A percentile compares a stretch with the other conserved stretches of the same genome.
Conservation (phyloP, 371 early-diverging fungal species). For the Fennellomyces sp. region DNA sequence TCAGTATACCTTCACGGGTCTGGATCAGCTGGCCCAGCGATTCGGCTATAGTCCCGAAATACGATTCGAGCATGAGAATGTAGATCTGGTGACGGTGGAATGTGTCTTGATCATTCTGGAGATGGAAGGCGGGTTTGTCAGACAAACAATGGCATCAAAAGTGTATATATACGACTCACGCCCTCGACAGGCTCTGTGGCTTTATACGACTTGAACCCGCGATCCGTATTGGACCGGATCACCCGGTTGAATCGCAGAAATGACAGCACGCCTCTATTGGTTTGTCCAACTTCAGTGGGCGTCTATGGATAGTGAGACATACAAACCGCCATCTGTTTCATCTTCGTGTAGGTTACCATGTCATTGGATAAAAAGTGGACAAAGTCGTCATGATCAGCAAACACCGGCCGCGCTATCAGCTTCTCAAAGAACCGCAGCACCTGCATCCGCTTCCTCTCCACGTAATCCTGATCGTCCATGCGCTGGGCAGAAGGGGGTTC, state of each 20-base stretch:
- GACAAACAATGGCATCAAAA: neutral
- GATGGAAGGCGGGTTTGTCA: neutral
- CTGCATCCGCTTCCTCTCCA: slow-evolving; percentile 63
- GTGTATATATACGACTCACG: slow-evolving; percentile 26
- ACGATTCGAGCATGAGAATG: slow-evolving; percentile 56
- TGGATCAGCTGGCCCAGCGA: slow-evolving; percentile 47
- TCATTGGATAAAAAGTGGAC: slow-evolving; percentile 61
- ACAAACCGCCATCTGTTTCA: no score
- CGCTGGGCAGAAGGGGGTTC: slow-evolving; percentile 47
- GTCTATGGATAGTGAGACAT: slow-evolving; percentile 21
- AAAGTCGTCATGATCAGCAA: slow-evolving; percentile 44
- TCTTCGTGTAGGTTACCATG: no score
- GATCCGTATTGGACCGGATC: slow-evolving; percentile 52
- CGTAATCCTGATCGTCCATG: slow-evolving; percentile 66
- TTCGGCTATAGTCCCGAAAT: slow-evolving; percentile 54
- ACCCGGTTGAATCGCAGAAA: slow-evolving; percentile 57
- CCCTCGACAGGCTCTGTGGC: slow-evolving; percentile 59
- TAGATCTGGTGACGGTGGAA: slow-evolving; percentile 64
- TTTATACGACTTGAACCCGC: slow-evolving; percentile 57
- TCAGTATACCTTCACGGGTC: slow-evolving; percentile 43
- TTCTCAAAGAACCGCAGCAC: slow-evolving; percentile 55
- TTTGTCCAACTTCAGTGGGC: slow-evolving; percentile 38
- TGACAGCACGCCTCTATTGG: slow-evolving; percentile 40
- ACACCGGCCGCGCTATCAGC: slow-evolving; percentile 39
- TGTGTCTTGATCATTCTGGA: slow-evolving; percentile 60